Percentiles rank a stretch among this genome's conserved stretches.
These are phyloP conservation scores for grape (Vitis vinifera) DNA, from an alignment of 164 flowering plant genomes.

Conservation along the genomic window ASM3070453v1 NC_081817.1:2859501-2860000, in stretches of 20 bases:
- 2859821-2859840: not conserved
- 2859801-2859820: too few relatives aligned
- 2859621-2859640: not conserved
- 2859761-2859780: too few relatives aligned
- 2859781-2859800: too few relatives aligned
- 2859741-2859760: too few relatives aligned
- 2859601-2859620: not conserved
- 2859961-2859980: constrained; percentile 10
- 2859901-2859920: constrained; percentile 2
- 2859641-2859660: not conserved
- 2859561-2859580: not conserved
- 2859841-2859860: not conserved
- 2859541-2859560: not conserved
- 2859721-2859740: too few relatives aligned
- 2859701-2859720: too few relatives aligned
- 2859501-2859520: too few relatives aligned
- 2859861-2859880: too few relatives aligned
- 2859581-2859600: not conserved
- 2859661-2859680: not conserved
- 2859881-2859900: too few relatives aligned
- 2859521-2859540: not conserved
- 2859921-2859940: constrained; percentile 40
- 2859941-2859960: constrained; percentile 19
- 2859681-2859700: too few relatives aligned
- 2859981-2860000: constrained; percentile 8